These are phyloP conservation scores for Colletotrichum horii DNA, from an alignment of 2,329 filamentous ascomycete genomes.

Conservation along the genomic window DNA sequence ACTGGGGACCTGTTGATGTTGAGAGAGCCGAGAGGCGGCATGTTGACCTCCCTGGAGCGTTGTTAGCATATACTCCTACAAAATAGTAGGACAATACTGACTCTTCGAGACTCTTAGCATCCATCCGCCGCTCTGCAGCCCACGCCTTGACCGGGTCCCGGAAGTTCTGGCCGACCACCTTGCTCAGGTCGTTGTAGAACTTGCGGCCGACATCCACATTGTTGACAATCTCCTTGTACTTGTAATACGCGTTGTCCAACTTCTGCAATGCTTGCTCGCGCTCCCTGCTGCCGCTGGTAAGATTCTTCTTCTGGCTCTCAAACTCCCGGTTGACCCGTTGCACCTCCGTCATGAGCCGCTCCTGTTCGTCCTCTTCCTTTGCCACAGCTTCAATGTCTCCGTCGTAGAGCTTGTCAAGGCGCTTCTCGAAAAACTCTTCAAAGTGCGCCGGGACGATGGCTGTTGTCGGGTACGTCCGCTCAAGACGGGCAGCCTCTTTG, in stretches of 20 bases:
- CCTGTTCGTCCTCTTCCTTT: slow-evolving; percentile 78
- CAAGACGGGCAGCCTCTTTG: slow-evolving; percentile 81
- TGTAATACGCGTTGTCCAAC: slow-evolving; percentile 89
- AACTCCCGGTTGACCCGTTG: slow-evolving; percentile 81
- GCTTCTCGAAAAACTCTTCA: slow-evolving; percentile 85
- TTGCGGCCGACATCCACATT: slow-evolving; percentile 91
- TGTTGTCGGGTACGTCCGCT: slow-evolving; percentile 85
- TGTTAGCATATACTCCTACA: not conserved
- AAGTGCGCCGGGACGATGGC: slow-evolving; percentile 88
- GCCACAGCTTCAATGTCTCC: slow-evolving; percentile 73
- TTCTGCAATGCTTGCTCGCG: slow-evolving; percentile 86
- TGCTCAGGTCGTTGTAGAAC: slow-evolving; percentile 95
- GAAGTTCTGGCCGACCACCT: slow-evolving; percentile 81
- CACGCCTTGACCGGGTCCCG: slow-evolving; percentile 79
- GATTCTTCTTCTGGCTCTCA: slow-evolving; percentile 70
- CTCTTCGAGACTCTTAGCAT: slow-evolving; percentile 81
- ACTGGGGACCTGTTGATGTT: slow-evolving; percentile 37
- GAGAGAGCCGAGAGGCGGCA: slow-evolving; percentile 55
- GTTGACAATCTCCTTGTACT: slow-evolving; percentile 94
- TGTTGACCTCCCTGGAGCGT: slow-evolving; percentile 50
- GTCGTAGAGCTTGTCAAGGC: slow-evolving; percentile 79
- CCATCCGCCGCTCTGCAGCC: slow-evolving; percentile 79
- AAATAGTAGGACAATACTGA: slow-evolving; percentile 45
- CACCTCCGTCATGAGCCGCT: slow-evolving; percentile 71
- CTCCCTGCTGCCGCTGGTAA: slow-evolving; percentile 70